A percentile compares a stretch with the other conserved stretches of the same genome.
phyloP scores from a whole-genome alignment of 2,329 filamentous ascomycete genomes.

The Trichoderma oligosporum region DNA sequence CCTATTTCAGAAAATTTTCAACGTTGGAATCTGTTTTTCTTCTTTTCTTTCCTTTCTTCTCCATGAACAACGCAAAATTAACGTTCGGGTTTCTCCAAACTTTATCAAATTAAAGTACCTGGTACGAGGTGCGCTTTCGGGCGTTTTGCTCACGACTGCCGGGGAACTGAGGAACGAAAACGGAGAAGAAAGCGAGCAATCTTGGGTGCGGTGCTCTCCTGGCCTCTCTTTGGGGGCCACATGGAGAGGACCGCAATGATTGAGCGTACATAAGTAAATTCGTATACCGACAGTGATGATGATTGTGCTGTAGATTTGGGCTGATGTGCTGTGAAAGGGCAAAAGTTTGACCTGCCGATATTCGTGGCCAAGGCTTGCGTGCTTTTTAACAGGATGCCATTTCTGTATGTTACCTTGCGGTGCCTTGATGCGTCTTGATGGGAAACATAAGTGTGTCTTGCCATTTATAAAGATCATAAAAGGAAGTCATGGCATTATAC shows the following conservation, averaged over 20 bases:
- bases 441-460: no score
- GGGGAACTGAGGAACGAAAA: constrained; percentile 44
- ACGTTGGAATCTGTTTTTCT: constrained; percentile 20
- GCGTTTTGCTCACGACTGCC: constrained; percentile 45
- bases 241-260: constrained; percentile 59
- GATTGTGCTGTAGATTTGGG: constrained; percentile 1
- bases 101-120: constrained; percentile 25
- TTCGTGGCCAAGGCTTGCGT: background rate
- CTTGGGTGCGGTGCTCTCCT: constrained; percentile 57
- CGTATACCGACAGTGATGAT: background rate
- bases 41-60: constrained; percentile 29
- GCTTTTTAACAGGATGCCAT: background rate
- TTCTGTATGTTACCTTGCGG: no score
- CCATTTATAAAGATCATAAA: no score
- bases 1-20: constrained; percentile 22
- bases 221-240: constrained; percentile 34
- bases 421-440: no score
- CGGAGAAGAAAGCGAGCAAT: constrained; percentile 55
- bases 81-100: constrained; percentile 41
- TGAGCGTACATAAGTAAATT: constrained; percentile 48
- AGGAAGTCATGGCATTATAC: no score
- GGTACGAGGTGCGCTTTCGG: constrained; percentile 46
- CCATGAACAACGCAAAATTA: constrained; percentile 47
- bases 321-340: background rate
- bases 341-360: background rate